These are phyloP conservation scores for Arthroderma sp. DNA, from an alignment of 2,329 filamentous ascomycete species.

Conservation along the genomic window DNA sequence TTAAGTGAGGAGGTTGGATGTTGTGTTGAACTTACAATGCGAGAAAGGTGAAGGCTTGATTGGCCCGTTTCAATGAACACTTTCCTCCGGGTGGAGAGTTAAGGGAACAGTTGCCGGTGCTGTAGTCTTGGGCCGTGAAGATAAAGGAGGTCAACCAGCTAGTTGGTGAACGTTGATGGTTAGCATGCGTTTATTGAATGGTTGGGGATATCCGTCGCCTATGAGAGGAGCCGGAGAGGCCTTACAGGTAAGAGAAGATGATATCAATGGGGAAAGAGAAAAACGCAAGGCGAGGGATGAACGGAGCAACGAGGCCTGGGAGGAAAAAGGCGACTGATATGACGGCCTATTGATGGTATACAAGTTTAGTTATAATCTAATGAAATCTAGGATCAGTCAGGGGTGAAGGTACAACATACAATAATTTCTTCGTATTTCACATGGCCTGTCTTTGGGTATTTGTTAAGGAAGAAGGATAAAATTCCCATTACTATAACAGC, in stretches of 20 bases:
- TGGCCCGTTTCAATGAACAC: conserved; percentile 28
- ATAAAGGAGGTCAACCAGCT: conserved; percentile 38
- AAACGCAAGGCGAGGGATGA: conserved; percentile 24
- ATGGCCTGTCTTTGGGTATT: conserved; percentile 20
- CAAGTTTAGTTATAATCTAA: background rate
- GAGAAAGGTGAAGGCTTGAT: conserved; percentile 33
- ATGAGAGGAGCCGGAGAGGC: background rate
- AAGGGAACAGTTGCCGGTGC: conserved; percentile 18
- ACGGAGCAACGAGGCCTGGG: conserved; percentile 29
- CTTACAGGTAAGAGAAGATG: conserved; percentile 34
- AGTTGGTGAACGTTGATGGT: background rate
- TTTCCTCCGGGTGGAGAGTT: conserved; percentile 20
- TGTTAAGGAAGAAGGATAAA: conserved; percentile 26
- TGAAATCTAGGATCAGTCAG: background rate
- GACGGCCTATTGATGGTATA: conserved; percentile 14
- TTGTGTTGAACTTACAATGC: conserved; percentile 34
- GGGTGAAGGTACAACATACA: conserved; percentile 15
- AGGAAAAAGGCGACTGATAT: conserved; percentile 31
- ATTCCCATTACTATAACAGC: conserved; percentile 31
- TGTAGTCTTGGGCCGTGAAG: conserved; percentile 35
- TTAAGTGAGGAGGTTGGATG: background rate
- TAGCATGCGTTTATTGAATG: background rate
- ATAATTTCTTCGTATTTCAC: conserved; percentile 29
- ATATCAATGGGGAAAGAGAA: conserved; percentile 29
- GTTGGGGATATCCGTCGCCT: background rate